These are phyloP conservation scores for Pterocarpus macrocarpus DNA, from an alignment of 306 rosid genomes.

Conservation along the genomic window DNA sequence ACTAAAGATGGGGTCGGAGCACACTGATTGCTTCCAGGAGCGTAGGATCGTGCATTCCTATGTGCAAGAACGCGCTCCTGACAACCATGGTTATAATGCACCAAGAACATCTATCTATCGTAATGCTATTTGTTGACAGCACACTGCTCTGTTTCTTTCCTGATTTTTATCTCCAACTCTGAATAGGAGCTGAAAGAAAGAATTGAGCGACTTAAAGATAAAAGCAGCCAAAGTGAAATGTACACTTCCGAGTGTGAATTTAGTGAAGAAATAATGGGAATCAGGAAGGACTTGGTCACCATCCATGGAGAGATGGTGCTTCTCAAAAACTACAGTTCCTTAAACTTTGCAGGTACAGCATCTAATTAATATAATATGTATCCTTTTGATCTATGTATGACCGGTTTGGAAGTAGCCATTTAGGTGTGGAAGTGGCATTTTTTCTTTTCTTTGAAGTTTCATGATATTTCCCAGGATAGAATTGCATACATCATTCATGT, in stretches of 20 bases:
- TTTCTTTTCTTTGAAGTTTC: constrained; percentile 17
- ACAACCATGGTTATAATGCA: neutral
- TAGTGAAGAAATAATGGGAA: constrained; percentile 96
- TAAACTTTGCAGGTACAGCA: constrained; percentile 88
- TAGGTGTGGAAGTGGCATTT: constrained; percentile 38
- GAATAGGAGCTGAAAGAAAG: constrained; percentile 87
- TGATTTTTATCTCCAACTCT: constrained; percentile 46
- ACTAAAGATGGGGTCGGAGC: too few species aligned
- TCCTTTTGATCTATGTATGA: constrained; percentile 18
- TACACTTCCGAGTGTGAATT: constrained; percentile 79
- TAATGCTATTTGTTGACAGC: constrained; percentile 29
- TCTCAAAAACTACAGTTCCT: constrained; percentile 90
- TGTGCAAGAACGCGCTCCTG: too few species aligned
- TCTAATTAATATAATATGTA: neutral
- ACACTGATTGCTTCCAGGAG: too few species aligned
- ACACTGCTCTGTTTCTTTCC: constrained; percentile 10
- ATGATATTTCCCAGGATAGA: constrained; percentile 27
- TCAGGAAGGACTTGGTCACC: constrained; percentile 90
- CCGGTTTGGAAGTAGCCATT: constrained; percentile 22
- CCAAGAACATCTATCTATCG: constrained; percentile 23
- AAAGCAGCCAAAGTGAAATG: constrained; percentile 63
- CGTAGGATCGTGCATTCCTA: too few species aligned
- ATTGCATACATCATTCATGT: constrained; percentile 29
- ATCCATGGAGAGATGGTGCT: constrained; percentile 99
- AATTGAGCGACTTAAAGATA: constrained; percentile 76